phyloP scores from a whole-genome alignment of 768 basidiomycete species.

The Leccinum aurantiacum region DNA sequence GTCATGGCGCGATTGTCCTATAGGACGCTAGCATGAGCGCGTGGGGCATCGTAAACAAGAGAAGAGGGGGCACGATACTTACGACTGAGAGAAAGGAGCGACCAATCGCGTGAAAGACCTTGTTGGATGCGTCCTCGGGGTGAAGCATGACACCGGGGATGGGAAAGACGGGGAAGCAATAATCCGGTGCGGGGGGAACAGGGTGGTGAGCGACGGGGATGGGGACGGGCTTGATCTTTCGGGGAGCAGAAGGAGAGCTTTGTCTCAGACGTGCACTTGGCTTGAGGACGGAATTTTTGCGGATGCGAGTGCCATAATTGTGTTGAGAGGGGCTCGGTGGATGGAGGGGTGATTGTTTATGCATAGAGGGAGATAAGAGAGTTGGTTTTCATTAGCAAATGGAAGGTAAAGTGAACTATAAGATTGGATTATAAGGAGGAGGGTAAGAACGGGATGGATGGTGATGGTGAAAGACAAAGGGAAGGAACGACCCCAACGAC shows the following conservation, averaged over 20 bases:
- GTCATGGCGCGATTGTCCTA: constrained; percentile 84
- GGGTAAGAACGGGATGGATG: constrained; percentile 18
- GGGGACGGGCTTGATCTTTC: constrained; percentile 35
- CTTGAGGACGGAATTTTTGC: constrained; percentile 51
- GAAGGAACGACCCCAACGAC: constrained; percentile 22
- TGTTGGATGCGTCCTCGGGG: constrained; percentile 69
- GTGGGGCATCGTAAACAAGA: constrained; percentile 17
- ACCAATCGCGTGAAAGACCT: constrained; percentile 72
- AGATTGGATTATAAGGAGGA: constrained; percentile 17
- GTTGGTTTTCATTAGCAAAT: constrained; percentile 22
- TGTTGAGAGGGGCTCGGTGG: constrained; percentile 23
- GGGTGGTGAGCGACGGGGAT: constrained; percentile 23
- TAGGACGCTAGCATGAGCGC: constrained; percentile 8
- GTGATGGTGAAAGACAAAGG: constrained; percentile 33
- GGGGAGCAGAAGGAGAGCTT: constrained; percentile 37
- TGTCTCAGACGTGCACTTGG: constrained; percentile 53
- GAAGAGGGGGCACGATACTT: constrained; percentile 31
- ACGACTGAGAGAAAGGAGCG: constrained; percentile 75
- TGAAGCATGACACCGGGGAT: constrained; percentile 66
- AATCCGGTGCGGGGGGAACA: constrained; percentile 17
- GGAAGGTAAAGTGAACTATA: constrained; percentile 16
- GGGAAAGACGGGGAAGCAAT: constrained; percentile 48
- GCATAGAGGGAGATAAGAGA: constrained; percentile 9
- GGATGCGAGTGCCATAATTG: constrained; percentile 55
- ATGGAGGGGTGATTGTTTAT: constrained; percentile 11